Conservation (phyloP, 2,329 filamentous ascomycete genomes). For the Incumbomyces delicatus region DNA sequence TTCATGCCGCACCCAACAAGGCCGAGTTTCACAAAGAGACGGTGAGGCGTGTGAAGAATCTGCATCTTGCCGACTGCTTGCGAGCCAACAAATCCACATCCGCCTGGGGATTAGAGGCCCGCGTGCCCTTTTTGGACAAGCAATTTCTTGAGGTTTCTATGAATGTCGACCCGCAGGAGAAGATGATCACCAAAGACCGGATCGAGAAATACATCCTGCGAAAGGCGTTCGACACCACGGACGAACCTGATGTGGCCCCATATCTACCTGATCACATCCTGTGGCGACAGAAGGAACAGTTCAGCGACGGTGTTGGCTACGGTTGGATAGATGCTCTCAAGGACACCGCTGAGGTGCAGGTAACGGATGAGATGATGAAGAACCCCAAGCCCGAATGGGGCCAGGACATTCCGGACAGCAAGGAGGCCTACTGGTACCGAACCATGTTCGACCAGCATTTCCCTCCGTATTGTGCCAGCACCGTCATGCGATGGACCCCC, state of each 20-base stretch:
- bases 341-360: slow-evolving; percentile 78
- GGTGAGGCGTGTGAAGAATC: slow-evolving; percentile 86
- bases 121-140: slow-evolving; percentile 97
- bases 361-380: slow-evolving; percentile 97
- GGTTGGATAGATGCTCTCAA: slow-evolving; percentile 98
- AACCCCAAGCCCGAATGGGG: slow-evolving; percentile 97
- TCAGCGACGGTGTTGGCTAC: slow-evolving; percentile 96
- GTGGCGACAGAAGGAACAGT: slow-evolving; percentile 99
- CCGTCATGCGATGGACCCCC: slow-evolving; percentile 92
- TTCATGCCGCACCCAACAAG: slow-evolving; percentile 86
- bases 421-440: slow-evolving; percentile 99
- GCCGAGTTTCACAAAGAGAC: slow-evolving; percentile 93
- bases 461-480: slow-evolving; percentile 79
- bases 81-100: slow-evolving; percentile 98
- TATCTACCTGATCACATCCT: slow-evolving; percentile 96
- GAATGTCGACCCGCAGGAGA: slow-evolving; percentile 88
- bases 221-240: slow-evolving; percentile 90
- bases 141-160: slow-evolving; percentile 86
- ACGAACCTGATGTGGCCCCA: slow-evolving; percentile 67
- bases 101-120: slow-evolving; percentile 94
- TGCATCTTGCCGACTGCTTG: slow-evolving; percentile 91
- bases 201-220: slow-evolving; percentile 98
- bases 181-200: slow-evolving; percentile 82
- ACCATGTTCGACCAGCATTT: slow-evolving; percentile 99
- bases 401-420: slow-evolving; percentile 80